These are phyloP conservation scores for Penicillium sp. DNA, from an alignment of 2,329 filamentous ascomycete species.

Conservation along the genomic window DNA sequence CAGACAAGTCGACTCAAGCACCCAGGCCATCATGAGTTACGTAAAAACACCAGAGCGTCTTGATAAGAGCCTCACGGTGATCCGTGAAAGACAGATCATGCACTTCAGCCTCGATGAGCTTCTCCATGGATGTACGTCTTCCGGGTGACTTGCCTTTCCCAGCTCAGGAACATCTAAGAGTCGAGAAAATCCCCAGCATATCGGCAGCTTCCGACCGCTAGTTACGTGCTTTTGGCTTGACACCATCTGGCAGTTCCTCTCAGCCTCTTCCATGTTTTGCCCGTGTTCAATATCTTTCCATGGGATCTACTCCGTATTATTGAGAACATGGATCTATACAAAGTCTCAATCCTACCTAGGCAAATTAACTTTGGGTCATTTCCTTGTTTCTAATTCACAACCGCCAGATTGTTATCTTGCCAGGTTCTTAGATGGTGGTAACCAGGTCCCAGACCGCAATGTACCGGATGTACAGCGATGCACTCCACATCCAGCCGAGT, in stretches of 20 bases:
- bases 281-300: too few species aligned
- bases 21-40: slow-evolving; percentile 47
- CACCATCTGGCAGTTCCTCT: slow-evolving; percentile 16
- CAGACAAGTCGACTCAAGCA: slow-evolving; percentile 49
- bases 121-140: slow-evolving; percentile 47
- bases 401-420: too few species aligned
- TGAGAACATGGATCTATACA: too few species aligned
- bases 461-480: too few species aligned
- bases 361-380: too few species aligned
- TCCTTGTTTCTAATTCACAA: too few species aligned
- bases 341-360: too few species aligned
- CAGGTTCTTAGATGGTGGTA: not conserved
- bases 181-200: slow-evolving; percentile 9
- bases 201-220: not conserved
- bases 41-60: slow-evolving; percentile 49
- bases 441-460: too few species aligned
- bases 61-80: slow-evolving; percentile 53
- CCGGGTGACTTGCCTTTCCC: slow-evolving; percentile 36
- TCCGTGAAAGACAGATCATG: slow-evolving; percentile 51
- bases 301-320: too few species aligned
- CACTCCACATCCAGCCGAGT: too few species aligned
- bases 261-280: too few species aligned
- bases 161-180: slow-evolving; percentile 19
- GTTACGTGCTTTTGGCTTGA: not conserved
- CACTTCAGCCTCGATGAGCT: slow-evolving; percentile 46